These are phyloP conservation scores for Sindora glabra DNA, from an alignment of 306 rosid genomes.

Conservation along the genomic window DNA sequence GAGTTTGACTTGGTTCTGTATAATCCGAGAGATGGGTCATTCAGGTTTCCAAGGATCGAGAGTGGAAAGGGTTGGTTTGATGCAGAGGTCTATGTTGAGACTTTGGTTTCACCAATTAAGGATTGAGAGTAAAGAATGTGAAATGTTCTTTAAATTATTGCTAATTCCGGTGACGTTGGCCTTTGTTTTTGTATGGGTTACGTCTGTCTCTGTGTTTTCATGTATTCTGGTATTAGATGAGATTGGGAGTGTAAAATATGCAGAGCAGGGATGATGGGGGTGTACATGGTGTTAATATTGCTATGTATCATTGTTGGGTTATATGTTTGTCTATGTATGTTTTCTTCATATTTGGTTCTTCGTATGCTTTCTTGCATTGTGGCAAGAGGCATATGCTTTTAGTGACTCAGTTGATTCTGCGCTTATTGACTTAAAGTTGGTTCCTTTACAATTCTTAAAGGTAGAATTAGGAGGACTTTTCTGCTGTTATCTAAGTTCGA, in stretches of 20 bases:
- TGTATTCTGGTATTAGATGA: not conserved
- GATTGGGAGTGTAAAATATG: conserved; percentile 4
- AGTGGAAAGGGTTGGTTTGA: conserved; percentile 11
- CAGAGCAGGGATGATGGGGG: not conserved
- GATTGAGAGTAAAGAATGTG: not conserved
- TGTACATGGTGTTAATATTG: not conserved
- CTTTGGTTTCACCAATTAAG: not conserved
- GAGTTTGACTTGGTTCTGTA: conserved; percentile 11
- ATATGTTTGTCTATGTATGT: not conserved
- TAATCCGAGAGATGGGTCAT: not conserved
- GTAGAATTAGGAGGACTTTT: too few relatives aligned
- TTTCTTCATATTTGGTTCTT: too few relatives aligned
- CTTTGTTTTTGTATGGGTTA: too few relatives aligned
- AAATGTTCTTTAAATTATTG: not conserved
- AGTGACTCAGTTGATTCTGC: too few relatives aligned
- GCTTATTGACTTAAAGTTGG: too few relatives aligned
- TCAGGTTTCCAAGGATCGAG: not conserved
- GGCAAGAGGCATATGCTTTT: too few relatives aligned
- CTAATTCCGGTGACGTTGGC: too few relatives aligned
- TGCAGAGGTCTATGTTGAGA: conserved; percentile 9
- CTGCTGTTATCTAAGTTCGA: too few relatives aligned
- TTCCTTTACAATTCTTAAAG: too few relatives aligned
- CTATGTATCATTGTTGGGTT: not conserved
- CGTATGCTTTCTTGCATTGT: too few relatives aligned
- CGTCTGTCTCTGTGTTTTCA: too few relatives aligned